Base-by-base conservation (phyloP, 352 stramenopile genomes). In the Phytophthora uliginosa region DNA sequence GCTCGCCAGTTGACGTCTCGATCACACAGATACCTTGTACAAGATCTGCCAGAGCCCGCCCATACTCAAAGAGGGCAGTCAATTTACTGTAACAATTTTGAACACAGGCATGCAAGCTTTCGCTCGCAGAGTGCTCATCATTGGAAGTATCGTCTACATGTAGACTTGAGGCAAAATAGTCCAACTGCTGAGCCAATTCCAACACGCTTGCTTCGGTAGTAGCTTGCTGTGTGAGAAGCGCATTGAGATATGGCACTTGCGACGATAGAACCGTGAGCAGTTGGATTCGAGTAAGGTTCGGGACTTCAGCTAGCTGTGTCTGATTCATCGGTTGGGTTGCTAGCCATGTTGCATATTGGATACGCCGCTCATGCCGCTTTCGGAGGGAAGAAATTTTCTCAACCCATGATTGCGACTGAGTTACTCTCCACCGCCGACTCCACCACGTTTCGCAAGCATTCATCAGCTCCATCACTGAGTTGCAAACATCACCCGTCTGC, bases 141-240 rank as follows among this genome's bases (percentile, higher is more conserved):
- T n/a, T 22, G 22, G 33, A 24, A 50, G 5, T 20, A 56, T 53
- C 26, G 20, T 36, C 71, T n/a, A 31, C 28, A 31, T 31, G 28
- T 31, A 84, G 42, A 40, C 77, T 74, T 40, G 78, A 85, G 2
- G 71, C 73, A 38, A 84, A 42, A 58, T 84, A 85, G 52, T 88
- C 82, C 73, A 91, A 63, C 62, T 89, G 81, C 56, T 91, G 81
- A 8, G 77, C 76, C 55, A 86, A 54, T 63, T 89, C 83, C 40
- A 86, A 69, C 18, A 84, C 74, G 5, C 61, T 69, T 15, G 71
- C 73, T 69, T 89, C 69, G 28, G 84, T 34, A 10, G 45, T 33
- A 31, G 50, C 36, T 62, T 86, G 78, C 15, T 89, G 75, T 4
- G 58, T 67, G 12, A 84, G 48, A 20, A 89, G 61, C 24, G 71